These are phyloP conservation scores for Atkinsonella texensis DNA, from an alignment of 2,329 filamentous ascomycete genomes.

Conservation along the genomic window DNA sequence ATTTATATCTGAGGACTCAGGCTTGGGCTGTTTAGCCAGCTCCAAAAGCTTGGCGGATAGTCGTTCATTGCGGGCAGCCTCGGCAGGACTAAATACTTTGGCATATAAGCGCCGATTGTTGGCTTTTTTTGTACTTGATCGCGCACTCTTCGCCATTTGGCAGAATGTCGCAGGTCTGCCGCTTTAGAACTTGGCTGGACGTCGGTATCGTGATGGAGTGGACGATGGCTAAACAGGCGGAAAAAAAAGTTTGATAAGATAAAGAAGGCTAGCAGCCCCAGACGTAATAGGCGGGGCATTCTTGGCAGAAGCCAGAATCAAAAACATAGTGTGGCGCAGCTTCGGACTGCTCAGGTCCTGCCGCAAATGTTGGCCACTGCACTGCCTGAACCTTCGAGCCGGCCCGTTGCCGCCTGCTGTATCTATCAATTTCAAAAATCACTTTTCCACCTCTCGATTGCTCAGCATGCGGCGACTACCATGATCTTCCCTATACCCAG, in stretches of 20 bases:
- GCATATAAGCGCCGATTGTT: slow-evolving; percentile 74
- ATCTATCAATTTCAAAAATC: background rate
- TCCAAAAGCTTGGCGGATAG: slow-evolving; percentile 79
- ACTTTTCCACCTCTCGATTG: background rate
- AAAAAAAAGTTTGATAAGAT: slow-evolving; percentile 2
- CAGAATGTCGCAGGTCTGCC: background rate
- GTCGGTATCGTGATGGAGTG: background rate
- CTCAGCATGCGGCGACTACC: background rate
- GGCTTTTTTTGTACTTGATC: slow-evolving; percentile 67
- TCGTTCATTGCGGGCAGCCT: slow-evolving; percentile 66
- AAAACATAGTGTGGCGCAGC: slow-evolving; percentile 2
- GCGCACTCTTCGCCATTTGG: slow-evolving; percentile 76
- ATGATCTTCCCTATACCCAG: background rate
- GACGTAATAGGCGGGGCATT: background rate
- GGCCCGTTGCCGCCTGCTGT: background rate
- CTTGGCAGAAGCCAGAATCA: background rate
- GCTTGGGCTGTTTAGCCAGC: slow-evolving; percentile 64
- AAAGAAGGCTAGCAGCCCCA: background rate
- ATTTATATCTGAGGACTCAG: slow-evolving; percentile 38
- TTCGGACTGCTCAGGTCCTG: background rate
- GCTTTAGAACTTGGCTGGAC: background rate
- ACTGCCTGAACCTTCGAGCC: background rate
- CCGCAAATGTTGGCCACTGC: background rate
- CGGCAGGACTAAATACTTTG: slow-evolving; percentile 73
- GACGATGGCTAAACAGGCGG: background rate